A percentile compares a stretch with the other conserved stretches of the same genome.
These are phyloP conservation scores for Groenewaldozyma auringiensis DNA, from an alignment of 1,139 yeast genomes.

Conservation along the genomic window DNA sequence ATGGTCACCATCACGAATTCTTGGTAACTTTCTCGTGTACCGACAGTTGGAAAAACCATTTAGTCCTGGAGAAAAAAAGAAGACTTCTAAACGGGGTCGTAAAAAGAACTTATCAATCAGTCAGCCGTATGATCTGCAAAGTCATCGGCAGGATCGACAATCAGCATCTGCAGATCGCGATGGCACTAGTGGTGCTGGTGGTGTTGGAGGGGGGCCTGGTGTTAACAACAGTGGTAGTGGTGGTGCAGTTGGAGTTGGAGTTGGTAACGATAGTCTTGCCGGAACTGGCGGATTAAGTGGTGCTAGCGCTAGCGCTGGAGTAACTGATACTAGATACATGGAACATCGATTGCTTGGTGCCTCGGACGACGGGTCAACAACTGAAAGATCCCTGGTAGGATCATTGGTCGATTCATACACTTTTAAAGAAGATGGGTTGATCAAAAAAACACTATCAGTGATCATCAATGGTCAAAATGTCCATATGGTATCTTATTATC, in stretches of 20 bases:
- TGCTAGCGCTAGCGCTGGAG: neutral
- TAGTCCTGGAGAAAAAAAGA: constrained; percentile 36
- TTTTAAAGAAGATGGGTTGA: constrained; percentile 66
- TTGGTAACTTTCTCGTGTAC: constrained; percentile 76
- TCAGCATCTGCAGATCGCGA: neutral
- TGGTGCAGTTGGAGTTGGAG: neutral
- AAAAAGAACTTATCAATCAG: constrained; percentile 15
- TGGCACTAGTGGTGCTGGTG: neutral
- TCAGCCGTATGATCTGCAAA: neutral
- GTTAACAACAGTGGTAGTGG: neutral
- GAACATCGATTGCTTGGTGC: neutral
- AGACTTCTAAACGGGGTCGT: constrained; percentile 27
- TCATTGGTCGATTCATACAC: constrained; percentile 55
- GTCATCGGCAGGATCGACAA: neutral
- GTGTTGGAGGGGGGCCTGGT: neutral
- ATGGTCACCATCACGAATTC: constrained; percentile 85
- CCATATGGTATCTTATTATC: constrained; percentile 73
- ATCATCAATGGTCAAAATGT: constrained; percentile 38
- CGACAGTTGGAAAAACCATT: constrained; percentile 62
- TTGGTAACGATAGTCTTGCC: too few relatives aligned
- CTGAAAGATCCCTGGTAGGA: constrained; percentile 41
- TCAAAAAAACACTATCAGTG: constrained; percentile 74
- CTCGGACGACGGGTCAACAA: constrained; percentile 12
- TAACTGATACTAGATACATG: neutral
- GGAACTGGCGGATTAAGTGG: neutral